Percentiles rank a stretch among this genome's conserved stretches.
Conservation (phyloP, 2,329 filamentous ascomycete genomes). For the Ceratocystis destructans region DNA sequence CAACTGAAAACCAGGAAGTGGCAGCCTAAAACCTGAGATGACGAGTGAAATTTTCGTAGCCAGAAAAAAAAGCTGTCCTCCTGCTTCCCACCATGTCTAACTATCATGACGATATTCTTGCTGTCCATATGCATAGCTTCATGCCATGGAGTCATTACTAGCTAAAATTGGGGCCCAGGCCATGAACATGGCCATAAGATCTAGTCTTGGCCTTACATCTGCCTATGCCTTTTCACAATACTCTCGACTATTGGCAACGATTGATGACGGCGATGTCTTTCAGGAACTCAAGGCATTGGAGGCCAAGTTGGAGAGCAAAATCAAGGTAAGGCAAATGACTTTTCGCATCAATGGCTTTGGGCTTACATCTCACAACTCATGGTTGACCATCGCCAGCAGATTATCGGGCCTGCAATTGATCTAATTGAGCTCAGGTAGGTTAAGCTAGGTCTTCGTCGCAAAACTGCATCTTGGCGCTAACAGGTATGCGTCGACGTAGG, state of each 20-base stretch:
- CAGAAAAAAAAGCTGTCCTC: background rate
- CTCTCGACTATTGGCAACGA: slow-evolving; percentile 60
- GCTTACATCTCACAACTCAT: slow-evolving; percentile 3
- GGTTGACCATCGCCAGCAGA: slow-evolving; percentile 32
- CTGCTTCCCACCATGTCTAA: background rate
- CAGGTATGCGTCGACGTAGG: slow-evolving; percentile 24
- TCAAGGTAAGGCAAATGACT: slow-evolving; percentile 31
- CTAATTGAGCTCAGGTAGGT: slow-evolving; percentile 76
- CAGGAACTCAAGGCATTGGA: slow-evolving; percentile 58
- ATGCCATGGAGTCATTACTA: slow-evolving; percentile 54
- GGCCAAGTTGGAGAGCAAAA: slow-evolving; percentile 66
- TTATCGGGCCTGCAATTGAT: slow-evolving; percentile 81
- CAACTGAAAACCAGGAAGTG: background rate
- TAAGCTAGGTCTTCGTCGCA: background rate
- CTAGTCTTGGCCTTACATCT: slow-evolving; percentile 73
- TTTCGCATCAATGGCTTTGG: background rate
- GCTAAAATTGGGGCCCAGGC: slow-evolving; percentile 49
- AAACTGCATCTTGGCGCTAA: background rate
- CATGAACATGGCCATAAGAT: slow-evolving; percentile 83
- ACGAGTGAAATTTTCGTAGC: background rate
- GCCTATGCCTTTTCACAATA: slow-evolving; percentile 75
- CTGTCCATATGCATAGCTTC: background rate
- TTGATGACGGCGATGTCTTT: slow-evolving; percentile 56
- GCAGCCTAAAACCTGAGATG: background rate
- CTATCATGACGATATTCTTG: background rate